phyloP scores from a whole-genome alignment of 768 basidiomycete genomes.

The Hygrophorus russula region DNA sequence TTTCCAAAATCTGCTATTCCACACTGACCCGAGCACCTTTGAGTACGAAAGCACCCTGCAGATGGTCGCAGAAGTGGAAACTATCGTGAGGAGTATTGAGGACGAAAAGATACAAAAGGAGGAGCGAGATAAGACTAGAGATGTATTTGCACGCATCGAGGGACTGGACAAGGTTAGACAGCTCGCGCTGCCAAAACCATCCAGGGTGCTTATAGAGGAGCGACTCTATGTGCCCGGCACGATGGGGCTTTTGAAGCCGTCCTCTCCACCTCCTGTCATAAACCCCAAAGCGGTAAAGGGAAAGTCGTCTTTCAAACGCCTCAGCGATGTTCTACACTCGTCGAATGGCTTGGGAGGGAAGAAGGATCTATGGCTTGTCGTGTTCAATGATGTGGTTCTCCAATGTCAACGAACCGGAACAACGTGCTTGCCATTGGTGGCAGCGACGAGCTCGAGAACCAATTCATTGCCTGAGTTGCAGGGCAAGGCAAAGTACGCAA shows the following conservation, averaged over 20 bases:
- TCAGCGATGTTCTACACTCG: slow-evolving; percentile 78
- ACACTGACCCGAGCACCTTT: slow-evolving; percentile 93
- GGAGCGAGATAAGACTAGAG: slow-evolving; percentile 89
- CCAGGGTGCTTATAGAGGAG: slow-evolving; percentile 81
- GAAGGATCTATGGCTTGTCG: slow-evolving; percentile 89
- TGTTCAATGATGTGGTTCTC: slow-evolving; percentile 92
- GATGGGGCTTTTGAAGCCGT: slow-evolving; percentile 22
- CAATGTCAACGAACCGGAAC: slow-evolving; percentile 86
- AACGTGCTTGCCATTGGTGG: slow-evolving; percentile 71
- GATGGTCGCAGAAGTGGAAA: slow-evolving; percentile 97
- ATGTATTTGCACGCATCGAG: slow-evolving; percentile 93
- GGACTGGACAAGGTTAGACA: slow-evolving; percentile 91
- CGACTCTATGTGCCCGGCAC: slow-evolving; percentile 34
- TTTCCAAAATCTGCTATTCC: slow-evolving; percentile 94
- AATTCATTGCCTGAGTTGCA: slow-evolving; percentile 77
- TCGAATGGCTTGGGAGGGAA: slow-evolving; percentile 49
- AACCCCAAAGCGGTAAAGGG: slow-evolving; percentile 58
- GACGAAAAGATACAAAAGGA: slow-evolving; percentile 97
- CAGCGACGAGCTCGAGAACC: slow-evolving; percentile 54
- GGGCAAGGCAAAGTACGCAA: slow-evolving; percentile 77
- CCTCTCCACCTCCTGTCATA: slow-evolving; percentile 29
- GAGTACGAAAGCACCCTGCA: slow-evolving; percentile 94
- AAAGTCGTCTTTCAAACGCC: slow-evolving; percentile 78
- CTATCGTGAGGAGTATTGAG: slow-evolving; percentile 92
- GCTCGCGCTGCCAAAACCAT: slow-evolving; percentile 83